phyloP scores from a whole-genome alignment of 2,329 filamentous ascomycete species.

The Pseudocercospora vitis region DNA sequence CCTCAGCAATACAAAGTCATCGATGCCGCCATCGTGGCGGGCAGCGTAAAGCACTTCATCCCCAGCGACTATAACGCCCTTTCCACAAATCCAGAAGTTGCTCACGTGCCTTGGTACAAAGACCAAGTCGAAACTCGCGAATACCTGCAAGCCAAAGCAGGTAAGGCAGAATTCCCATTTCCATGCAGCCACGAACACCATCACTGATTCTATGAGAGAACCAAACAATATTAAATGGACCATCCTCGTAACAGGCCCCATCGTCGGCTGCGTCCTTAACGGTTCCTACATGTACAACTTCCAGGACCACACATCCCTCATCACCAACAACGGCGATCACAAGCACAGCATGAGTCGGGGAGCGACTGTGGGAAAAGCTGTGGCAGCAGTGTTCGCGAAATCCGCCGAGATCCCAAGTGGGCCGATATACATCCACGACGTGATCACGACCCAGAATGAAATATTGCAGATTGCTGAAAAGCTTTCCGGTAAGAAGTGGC shows the following conservation, averaged over 20 bases:
- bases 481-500: not conserved
- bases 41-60: constrained; percentile 1
- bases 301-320: not conserved
- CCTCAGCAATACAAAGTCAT: not conserved
- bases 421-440: not conserved
- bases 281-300: constrained; percentile 6
- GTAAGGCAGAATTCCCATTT: not conserved
- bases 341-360: not conserved
- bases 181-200: not conserved
- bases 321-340: not conserved
- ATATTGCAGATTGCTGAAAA: not conserved
- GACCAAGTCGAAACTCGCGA: not conserved
- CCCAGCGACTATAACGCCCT: not conserved
- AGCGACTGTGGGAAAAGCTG: constrained; percentile 3
- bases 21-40: not conserved
- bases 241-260: not conserved
- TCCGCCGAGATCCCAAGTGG: not conserved
- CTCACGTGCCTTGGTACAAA: constrained; percentile 1
- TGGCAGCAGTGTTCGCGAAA: not conserved
- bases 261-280: not conserved
- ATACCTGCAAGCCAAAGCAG: not conserved
- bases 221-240: constrained; percentile 2
- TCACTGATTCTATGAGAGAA: no score
- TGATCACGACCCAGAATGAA: not conserved
- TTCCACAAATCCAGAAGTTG: constrained; percentile 1